Conservation (phyloP, 257 asterid species). For the Salvia miltiorrhiza region DNA sequence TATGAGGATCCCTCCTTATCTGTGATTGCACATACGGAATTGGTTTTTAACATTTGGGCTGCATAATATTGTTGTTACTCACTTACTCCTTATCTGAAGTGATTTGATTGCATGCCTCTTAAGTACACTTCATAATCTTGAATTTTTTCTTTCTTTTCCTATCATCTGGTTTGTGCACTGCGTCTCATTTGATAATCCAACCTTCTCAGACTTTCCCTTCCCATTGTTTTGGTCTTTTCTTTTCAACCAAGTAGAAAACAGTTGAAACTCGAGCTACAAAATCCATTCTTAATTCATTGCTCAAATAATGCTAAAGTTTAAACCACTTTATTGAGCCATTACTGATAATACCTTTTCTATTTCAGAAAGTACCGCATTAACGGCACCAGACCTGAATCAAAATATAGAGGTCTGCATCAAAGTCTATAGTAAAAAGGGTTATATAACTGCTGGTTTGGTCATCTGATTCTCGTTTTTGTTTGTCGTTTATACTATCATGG, state of each 20-base stretch:
- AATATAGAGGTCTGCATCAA: conserved; percentile 50
- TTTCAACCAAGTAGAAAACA: neutral
- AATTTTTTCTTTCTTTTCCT: neutral
- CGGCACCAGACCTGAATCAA: conserved; percentile 34
- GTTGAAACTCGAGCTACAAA: neutral
- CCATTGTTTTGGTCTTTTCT: neutral
- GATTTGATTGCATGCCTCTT: neutral
- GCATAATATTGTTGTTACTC: neutral
- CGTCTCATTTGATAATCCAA: neutral
- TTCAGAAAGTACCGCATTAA: conserved; percentile 47
- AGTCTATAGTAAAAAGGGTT: conserved; percentile 21
- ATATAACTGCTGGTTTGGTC: conserved; percentile 16
- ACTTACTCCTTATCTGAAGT: neutral
- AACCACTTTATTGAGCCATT: conserved; percentile 14
- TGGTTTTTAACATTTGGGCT: neutral
- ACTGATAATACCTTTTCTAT: conserved; percentile 11
- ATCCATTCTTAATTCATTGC: neutral
- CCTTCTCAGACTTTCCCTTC: too few species aligned
- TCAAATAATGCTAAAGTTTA: neutral
- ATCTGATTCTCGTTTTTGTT: neutral
- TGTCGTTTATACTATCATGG: conserved; percentile 7
- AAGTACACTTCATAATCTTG: neutral
- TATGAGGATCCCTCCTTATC: neutral
- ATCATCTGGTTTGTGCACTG: neutral
- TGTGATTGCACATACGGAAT: neutral